phyloP scores from a whole-genome alignment of 2,329 filamentous ascomycete species.

The Meredithiella fracta region DNA sequence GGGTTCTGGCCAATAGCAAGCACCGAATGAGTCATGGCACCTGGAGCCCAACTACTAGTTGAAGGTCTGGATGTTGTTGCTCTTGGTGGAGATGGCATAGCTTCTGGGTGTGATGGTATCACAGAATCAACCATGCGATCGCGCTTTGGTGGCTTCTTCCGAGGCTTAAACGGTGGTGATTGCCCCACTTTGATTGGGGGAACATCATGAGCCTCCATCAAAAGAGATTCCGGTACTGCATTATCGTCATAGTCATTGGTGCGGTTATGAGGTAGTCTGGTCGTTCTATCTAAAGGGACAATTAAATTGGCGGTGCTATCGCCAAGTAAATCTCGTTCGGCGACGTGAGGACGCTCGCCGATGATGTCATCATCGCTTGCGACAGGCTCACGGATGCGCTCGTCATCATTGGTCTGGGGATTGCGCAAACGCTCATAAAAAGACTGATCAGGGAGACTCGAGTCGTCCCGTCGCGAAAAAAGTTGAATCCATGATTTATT shows the following conservation, averaged over 20 bases:
- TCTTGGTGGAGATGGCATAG: neutral
- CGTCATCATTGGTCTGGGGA: constrained; percentile 1
- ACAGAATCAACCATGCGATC: constrained; percentile 23
- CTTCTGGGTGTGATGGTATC: constrained; percentile 19
- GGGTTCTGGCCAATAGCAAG: constrained; percentile 6
- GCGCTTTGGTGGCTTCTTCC: constrained; percentile 17
- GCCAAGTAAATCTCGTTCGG: constrained; percentile 28
- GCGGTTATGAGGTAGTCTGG: neutral
- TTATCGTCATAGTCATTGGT: constrained; percentile 37
- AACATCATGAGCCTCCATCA: constrained; percentile 36
- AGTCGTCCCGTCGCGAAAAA: neutral
- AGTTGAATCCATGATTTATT: neutral
- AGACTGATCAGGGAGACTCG: constrained; percentile 22
- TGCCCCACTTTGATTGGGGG: constrained; percentile 9
- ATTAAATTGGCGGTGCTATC: constrained; percentile 20
- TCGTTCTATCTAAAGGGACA: neutral
- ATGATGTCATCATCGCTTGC: constrained; percentile 29
- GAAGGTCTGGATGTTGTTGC: neutral
- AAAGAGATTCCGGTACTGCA: constrained; percentile 46
- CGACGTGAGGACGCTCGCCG: constrained; percentile 27
- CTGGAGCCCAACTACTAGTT: neutral
- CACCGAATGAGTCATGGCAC: constrained; percentile 1
- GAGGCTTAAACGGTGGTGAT: constrained; percentile 15
- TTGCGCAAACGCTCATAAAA: constrained; percentile 34
- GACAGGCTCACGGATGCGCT: neutral